Evolutionary conservation across 2,329 filamentous ascomycete species (phyloP).

Genomic region (Penicillium brevicompactum): DNA sequence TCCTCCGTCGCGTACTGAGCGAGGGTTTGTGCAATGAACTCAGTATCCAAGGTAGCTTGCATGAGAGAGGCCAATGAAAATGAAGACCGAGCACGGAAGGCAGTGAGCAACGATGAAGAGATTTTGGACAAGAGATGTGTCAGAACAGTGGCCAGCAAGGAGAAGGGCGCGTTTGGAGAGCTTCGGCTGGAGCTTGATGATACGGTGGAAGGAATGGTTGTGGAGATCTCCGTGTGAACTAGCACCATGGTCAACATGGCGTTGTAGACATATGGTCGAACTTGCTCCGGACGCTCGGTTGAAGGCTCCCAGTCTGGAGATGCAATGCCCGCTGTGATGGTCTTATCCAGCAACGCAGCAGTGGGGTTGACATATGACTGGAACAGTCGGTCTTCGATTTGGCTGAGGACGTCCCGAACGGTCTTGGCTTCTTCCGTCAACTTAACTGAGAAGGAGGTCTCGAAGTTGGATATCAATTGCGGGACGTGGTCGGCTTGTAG

Average conservation of each 20-base stretch:
- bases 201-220: constrained; percentile 69
- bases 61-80: constrained; percentile 84
- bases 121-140: constrained; percentile 84
- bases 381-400: constrained; percentile 91
- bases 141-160: constrained; percentile 77
- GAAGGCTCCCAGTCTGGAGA: constrained; percentile 71
- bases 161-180: constrained; percentile 63
- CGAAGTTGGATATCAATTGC: constrained; percentile 86
- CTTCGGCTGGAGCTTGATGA: constrained; percentile 74
- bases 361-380: constrained; percentile 84
- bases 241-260: constrained; percentile 82
- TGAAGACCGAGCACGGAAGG: constrained; percentile 67
- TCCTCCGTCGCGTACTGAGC: constrained; percentile 84
- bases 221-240: constrained; percentile 86
- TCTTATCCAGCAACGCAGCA: constrained; percentile 66
- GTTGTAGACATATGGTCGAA: constrained; percentile 86
- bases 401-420: constrained; percentile 83
- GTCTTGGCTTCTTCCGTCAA: constrained; percentile 91
- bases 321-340: constrained; percentile 72
- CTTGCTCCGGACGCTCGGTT: constrained; percentile 65
- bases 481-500: constrained; percentile 82
- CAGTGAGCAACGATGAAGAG: constrained; percentile 75
- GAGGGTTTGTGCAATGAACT: constrained; percentile 93
- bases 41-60: constrained; percentile 96
- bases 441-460: constrained; percentile 90